Evolutionary conservation across 164 flowering plant genomes (phyloP).

Genomic region (Brasenia schreberi): DNA sequence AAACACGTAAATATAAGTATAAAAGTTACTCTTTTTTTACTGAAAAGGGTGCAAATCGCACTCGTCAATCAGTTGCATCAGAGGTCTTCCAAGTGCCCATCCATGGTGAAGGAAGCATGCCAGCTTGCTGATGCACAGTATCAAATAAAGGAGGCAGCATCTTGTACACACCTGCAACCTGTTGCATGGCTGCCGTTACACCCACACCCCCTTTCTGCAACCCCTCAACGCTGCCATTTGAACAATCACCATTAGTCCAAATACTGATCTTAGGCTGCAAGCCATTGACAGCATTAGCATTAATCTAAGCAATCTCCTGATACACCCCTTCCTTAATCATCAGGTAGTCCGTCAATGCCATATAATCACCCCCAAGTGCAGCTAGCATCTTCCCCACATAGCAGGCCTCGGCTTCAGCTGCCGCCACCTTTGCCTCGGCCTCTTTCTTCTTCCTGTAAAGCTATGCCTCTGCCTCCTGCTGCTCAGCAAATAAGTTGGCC

Average conservation of each 20-base stretch:
- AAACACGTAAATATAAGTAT: too few relatives aligned
- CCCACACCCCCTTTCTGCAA: constrained; percentile 5
- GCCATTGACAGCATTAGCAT: constrained; percentile 23
- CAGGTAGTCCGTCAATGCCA: constrained; percentile 26
- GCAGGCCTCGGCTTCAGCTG: constrained; percentile 18
- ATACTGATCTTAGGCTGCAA: constrained; percentile 29
- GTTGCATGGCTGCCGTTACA: constrained; percentile 13
- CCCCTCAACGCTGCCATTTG: constrained; percentile 1
- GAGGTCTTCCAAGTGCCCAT: background rate
- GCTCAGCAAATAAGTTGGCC: constrained; percentile 13
- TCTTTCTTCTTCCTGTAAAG: constrained; percentile 23
- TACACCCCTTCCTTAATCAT: constrained; percentile 25
- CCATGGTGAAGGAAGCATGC: constrained; percentile 22
- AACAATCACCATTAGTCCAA: constrained; percentile 8
- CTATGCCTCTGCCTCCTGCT: constrained; percentile 21
- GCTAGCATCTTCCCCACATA: constrained; percentile 13
- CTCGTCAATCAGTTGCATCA: background rate
- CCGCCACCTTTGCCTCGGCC: constrained; percentile 18
- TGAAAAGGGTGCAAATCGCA: too few relatives aligned
- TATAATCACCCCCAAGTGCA: constrained; percentile 19
- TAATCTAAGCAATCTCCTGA: constrained; percentile 26
- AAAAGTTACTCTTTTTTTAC: too few relatives aligned
- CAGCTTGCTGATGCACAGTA: constrained; percentile 27
- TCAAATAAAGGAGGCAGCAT: constrained; percentile 22
- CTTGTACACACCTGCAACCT: constrained; percentile 20